A percentile compares a stretch with the other conserved stretches of the same genome.
Evolutionary conservation across 1,284 basidiomycete species (phyloP).

Genomic region (Irpex sp.): DNA sequence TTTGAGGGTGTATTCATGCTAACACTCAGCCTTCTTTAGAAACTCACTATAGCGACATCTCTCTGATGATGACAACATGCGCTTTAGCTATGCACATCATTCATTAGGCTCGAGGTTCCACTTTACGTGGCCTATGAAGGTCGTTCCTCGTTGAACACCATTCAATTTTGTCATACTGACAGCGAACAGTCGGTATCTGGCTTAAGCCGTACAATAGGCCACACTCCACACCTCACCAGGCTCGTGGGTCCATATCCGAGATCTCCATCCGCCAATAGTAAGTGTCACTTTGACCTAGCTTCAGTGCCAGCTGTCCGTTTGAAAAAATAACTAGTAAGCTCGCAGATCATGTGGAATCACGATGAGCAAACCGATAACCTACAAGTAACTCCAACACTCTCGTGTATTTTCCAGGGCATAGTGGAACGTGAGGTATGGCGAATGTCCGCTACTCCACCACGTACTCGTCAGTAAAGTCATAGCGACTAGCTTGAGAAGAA

Average conservation of each 20-base stretch:
- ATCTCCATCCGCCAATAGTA: not conserved
- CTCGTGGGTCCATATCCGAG: no score
- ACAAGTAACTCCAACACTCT: not conserved
- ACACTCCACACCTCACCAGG: not conserved
- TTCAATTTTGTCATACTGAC: no score
- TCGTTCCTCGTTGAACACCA: no score
- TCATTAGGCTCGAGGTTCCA: no score
- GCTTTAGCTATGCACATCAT: no score
- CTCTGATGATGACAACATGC: not conserved
- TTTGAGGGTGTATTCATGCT: not conserved
- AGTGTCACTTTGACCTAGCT: not conserved
- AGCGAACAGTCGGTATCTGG: no score
- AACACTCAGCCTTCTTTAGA: not conserved
- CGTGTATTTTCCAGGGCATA: not conserved
- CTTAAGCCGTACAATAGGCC: not conserved
- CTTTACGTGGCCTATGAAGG: no score
- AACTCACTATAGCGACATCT: not conserved
- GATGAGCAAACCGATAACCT: not conserved
- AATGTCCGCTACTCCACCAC: not conserved
- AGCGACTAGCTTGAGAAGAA: not conserved
- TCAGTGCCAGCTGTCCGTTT: not conserved
- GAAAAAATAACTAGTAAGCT: not conserved
- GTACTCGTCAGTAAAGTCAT: not conserved
- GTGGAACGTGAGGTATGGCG: not conserved
- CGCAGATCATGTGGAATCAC: not conserved